phyloP scores from a whole-genome alignment of 2,329 filamentous ascomycete species.

The Mycosphaerella arachidis region DNA sequence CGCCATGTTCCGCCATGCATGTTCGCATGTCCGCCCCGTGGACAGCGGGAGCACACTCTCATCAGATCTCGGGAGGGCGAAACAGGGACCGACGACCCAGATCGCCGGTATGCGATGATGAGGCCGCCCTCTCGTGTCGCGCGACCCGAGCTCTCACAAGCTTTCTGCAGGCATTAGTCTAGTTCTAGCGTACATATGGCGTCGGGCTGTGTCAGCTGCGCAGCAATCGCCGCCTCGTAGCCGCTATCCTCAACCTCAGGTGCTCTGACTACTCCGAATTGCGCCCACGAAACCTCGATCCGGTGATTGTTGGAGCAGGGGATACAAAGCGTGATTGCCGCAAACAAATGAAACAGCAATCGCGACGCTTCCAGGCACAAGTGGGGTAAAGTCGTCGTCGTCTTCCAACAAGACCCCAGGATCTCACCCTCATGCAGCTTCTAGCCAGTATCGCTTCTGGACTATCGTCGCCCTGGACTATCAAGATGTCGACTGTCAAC shows the following conservation, averaged over 20 bases:
- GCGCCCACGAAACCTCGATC: neutral
- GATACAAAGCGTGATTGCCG: neutral
- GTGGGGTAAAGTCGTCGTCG: constrained; percentile 3
- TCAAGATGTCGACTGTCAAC: neutral
- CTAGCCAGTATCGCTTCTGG: constrained; percentile 1
- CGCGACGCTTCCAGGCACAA: neutral
- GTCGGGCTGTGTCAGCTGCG: neutral
- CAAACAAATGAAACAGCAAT: neutral
- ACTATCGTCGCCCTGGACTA: neutral
- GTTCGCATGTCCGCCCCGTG: no score
- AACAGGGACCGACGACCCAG: no score
- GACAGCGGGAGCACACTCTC: no score
- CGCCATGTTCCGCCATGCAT: no score
- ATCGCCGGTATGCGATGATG: no score
- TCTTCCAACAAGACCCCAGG: neutral
- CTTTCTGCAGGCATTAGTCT: neutral
- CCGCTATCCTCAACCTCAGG: neutral
- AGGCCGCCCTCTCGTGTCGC: neutral
- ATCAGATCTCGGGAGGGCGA: neutral
- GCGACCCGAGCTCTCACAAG: neutral
- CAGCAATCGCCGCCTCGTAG: neutral
- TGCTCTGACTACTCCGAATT: neutral
- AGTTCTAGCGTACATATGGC: neutral
- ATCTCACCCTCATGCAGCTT: constrained; percentile 3
- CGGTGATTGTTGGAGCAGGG: no score